Evolutionary conservation across 495 filamentous ascomycete genomes (phyloP).

Genomic region (Haplographium delicatum): DNA sequence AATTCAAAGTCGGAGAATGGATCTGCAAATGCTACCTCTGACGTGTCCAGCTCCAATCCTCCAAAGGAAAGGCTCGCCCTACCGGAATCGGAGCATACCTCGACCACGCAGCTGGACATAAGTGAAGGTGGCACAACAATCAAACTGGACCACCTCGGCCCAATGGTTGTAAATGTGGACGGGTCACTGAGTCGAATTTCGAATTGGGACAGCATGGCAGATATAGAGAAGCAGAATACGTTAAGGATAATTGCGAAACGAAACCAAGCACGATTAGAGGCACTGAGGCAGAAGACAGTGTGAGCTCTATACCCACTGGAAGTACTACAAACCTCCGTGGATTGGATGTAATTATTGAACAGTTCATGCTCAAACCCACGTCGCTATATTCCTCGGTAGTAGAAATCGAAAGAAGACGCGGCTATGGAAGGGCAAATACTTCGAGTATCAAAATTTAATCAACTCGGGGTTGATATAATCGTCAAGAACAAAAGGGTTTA

Average conservation of each 20-base stretch:
- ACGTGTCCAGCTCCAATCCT: neutral
- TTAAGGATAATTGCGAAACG: slow-evolving; percentile 56
- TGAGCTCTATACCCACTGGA: too few species aligned
- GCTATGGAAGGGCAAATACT: too few species aligned
- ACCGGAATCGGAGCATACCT: slow-evolving; percentile 1
- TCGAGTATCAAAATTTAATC: too few species aligned
- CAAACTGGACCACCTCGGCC: slow-evolving; percentile 54
- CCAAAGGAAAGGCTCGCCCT: slow-evolving; percentile 23
- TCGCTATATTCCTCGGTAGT: too few species aligned
- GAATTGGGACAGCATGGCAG: slow-evolving; percentile 65
- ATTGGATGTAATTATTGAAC: too few species aligned
- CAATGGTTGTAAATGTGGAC: slow-evolving; percentile 63
- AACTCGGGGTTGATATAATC: too few species aligned
- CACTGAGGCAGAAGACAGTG: slow-evolving; percentile 41
- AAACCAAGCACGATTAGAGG: slow-evolving; percentile 56
- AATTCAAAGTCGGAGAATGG: neutral
- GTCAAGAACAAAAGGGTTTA: too few species aligned
- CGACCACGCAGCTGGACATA: slow-evolving; percentile 36
- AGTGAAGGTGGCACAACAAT: slow-evolving; percentile 40
- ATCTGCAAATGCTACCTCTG: neutral
- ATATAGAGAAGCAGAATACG: slow-evolving; percentile 55
- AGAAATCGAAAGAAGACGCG: too few species aligned
- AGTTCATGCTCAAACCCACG: too few species aligned
- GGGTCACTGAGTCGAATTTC: slow-evolving; percentile 58
- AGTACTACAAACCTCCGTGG: too few species aligned